Percentiles rank a stretch among this genome's conserved stretches.
Evolutionary conservation across 1,284 basidiomycete genomes (phyloP).

Genomic region (Cerrena zonata): DNA sequence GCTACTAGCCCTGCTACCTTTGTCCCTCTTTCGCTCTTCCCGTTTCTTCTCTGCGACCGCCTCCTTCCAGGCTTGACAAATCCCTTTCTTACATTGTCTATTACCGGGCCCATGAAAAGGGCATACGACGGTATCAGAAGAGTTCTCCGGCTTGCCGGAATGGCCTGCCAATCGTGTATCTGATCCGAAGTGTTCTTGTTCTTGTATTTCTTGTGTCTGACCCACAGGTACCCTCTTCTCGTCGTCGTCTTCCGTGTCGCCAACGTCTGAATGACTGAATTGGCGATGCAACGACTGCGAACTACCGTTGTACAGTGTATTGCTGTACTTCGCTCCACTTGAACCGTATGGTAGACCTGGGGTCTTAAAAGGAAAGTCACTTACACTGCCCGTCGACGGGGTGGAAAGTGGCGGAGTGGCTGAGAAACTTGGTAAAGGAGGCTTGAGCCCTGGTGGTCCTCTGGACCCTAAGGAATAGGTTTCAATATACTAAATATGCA

Average conservation of each 20-base stretch:
- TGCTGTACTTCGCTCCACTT: no score
- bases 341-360: neutral
- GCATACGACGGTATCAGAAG: conserved; percentile 13
- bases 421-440: neutral
- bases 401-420: neutral
- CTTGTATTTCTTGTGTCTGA: no score
- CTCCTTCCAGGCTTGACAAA: conserved; percentile 18
- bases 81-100: conserved; percentile 25
- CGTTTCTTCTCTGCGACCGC: conserved; percentile 12
- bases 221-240: no score
- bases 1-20: conserved; percentile 2
- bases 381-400: neutral
- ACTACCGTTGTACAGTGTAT: neutral
- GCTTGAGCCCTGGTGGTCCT: neutral
- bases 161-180: conserved; percentile 5
- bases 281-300: neutral
- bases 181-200: conserved; percentile 10
- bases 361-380: neutral
- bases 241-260: conserved; percentile 7
- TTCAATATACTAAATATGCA: no score
- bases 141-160: neutral
- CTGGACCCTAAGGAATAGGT: no score
- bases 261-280: neutral
- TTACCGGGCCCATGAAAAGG: conserved; percentile 16
- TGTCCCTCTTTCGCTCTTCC: conserved; percentile 1